These are phyloP conservation scores for Termitomyces sp. DNA, from an alignment of 768 basidiomycete genomes.

Conservation along the genomic window DNA sequence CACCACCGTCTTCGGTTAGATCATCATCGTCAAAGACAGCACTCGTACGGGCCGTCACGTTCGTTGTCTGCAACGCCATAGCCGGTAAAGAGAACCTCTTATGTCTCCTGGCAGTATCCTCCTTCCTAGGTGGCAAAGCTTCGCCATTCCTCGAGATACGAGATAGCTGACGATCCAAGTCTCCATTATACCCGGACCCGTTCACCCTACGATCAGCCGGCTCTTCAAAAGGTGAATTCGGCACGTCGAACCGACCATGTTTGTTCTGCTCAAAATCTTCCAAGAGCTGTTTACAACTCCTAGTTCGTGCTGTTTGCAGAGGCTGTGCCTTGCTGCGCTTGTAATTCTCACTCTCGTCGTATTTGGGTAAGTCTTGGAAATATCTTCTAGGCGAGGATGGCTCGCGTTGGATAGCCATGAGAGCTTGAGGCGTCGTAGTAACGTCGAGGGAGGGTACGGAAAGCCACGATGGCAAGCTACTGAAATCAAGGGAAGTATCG, in stretches of 20 bases:
- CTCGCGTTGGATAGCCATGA: constrained; percentile 41
- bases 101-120: constrained; percentile 53
- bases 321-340: constrained; percentile 24
- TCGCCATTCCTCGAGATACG: constrained; percentile 4
- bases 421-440: constrained; percentile 32
- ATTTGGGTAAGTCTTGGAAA: constrained; percentile 8
- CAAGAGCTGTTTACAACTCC: constrained; percentile 63
- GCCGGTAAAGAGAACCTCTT: constrained; percentile 76
- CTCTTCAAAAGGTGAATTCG: constrained; percentile 11
- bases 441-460: constrained; percentile 50
- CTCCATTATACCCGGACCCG: not conserved
- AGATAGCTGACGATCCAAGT: not conserved
- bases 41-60: constrained; percentile 56
- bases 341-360: constrained; percentile 13
- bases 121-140: constrained; percentile 31
- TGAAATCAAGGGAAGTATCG: constrained; percentile 45
- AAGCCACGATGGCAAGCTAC: constrained; percentile 47
- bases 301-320: constrained; percentile 38
- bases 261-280: constrained; percentile 51
- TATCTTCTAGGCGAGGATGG: constrained; percentile 12
- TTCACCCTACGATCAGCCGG: constrained; percentile 5
- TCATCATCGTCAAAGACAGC: constrained; percentile 11
- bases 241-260: constrained; percentile 10
- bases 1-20: constrained; percentile 13
- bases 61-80: constrained; percentile 68